Percentiles rank a stretch among this genome's conserved stretches.
phyloP scores from a whole-genome alignment of 2,329 filamentous ascomycete genomes.

The Echinosphaeria canescens region DNA sequence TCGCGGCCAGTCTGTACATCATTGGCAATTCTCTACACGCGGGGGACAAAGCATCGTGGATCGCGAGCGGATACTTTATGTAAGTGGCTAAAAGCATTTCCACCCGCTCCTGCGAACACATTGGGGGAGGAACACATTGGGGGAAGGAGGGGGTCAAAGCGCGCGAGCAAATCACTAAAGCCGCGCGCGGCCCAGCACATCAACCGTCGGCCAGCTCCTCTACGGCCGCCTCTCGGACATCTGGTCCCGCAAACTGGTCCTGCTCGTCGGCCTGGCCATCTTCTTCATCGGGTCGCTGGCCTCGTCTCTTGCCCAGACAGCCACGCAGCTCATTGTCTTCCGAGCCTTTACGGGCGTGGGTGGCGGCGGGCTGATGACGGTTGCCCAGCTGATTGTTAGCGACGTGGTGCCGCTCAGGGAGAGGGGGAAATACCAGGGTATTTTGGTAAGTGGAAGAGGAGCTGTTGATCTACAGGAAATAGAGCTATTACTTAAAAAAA shows the following conservation, averaged over 20 bases:
- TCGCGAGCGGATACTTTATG: slow-evolving; percentile 33
- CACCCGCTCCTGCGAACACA: no score
- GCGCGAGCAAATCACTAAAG: no score
- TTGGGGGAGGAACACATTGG: no score
- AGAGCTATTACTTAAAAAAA: background rate
- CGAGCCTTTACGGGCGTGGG: slow-evolving; percentile 14
- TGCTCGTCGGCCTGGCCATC: slow-evolving; percentile 15
- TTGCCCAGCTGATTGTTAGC: slow-evolving; percentile 10
- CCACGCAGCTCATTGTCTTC: slow-evolving; percentile 17
- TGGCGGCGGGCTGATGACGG: slow-evolving; percentile 10
- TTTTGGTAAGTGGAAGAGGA: slow-evolving; percentile 13
- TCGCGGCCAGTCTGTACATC: slow-evolving; percentile 30
- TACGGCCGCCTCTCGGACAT: slow-evolving; percentile 23
- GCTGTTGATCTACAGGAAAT: background rate
- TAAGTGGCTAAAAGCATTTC: no score
- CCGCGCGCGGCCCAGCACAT: slow-evolving; percentile 16
- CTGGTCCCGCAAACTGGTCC: slow-evolving; percentile 19
- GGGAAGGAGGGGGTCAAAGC: no score
- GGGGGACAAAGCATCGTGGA: slow-evolving; percentile 27
- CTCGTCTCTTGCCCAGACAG: slow-evolving; percentile 16
- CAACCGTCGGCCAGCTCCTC: slow-evolving; percentile 21
- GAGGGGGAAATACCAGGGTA: slow-evolving; percentile 11
- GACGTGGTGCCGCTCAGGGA: slow-evolving; percentile 10
- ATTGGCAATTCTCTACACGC: slow-evolving; percentile 26
- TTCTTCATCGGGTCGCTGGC: slow-evolving; percentile 21